Conservation (phyloP, 2,329 filamentous ascomycete species). For the Colletotrichum spinosum region DNA sequence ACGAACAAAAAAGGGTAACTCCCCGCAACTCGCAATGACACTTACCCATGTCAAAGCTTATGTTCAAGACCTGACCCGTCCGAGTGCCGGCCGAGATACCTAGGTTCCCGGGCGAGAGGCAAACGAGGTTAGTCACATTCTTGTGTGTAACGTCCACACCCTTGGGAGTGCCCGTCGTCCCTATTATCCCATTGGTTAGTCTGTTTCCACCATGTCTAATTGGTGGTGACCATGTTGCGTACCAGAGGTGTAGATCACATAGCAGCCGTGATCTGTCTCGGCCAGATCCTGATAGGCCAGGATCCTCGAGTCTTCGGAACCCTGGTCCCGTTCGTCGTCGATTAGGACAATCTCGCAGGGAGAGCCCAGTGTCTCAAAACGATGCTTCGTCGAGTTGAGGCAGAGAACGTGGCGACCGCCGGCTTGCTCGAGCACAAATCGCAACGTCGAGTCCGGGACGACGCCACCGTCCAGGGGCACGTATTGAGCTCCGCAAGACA, state of each 20-base stretch:
- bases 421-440: slow-evolving; percentile 61
- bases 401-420: slow-evolving; percentile 59
- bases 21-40: slow-evolving; percentile 40
- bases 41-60: slow-evolving; percentile 72
- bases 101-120: slow-evolving; percentile 47
- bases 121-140: slow-evolving; percentile 32
- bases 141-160: slow-evolving; percentile 67
- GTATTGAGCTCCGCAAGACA: slow-evolving; percentile 70
- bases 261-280: slow-evolving; percentile 54
- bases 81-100: slow-evolving; percentile 61
- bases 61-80: slow-evolving; percentile 67
- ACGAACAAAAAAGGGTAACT: neutral
- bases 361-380: slow-evolving; percentile 8
- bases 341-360: slow-evolving; percentile 6
- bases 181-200: slow-evolving; percentile 2
- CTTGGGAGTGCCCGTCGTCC: slow-evolving; percentile 68
- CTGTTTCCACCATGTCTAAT: neutral
- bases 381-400: slow-evolving; percentile 43
- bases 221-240: neutral
- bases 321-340: slow-evolving; percentile 24
- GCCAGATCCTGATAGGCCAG: slow-evolving; percentile 42
- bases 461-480: slow-evolving; percentile 69
- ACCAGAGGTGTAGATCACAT: slow-evolving; percentile 67
- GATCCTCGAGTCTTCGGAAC: slow-evolving; percentile 13
- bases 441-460: slow-evolving; percentile 60